phyloP scores from a whole-genome alignment of 228 moss, liverwort and hornwort genomes.

The Sphagnum magellanicum region DNA sequence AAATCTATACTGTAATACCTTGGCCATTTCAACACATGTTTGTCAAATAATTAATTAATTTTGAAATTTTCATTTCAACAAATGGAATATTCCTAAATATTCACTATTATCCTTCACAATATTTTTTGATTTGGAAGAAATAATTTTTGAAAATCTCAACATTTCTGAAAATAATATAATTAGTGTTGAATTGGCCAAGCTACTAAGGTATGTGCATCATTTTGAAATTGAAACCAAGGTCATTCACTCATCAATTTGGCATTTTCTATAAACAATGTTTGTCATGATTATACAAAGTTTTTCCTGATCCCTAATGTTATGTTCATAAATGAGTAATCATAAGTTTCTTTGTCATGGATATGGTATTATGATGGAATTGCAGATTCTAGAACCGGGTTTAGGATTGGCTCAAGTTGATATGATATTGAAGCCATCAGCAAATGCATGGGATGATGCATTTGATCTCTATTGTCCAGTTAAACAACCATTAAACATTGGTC shows the following conservation, averaged over 20 bases:
- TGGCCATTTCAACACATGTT: too few relatives aligned
- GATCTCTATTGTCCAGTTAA: conserved; percentile 26
- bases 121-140: too few relatives aligned
- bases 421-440: conserved; percentile 28
- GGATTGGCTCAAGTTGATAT: conserved; percentile 49
- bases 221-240: neutral
- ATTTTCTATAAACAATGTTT: neutral
- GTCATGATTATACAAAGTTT: neutral
- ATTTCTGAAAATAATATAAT: too few relatives aligned
- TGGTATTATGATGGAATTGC: neutral
- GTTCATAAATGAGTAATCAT: neutral
- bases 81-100: too few relatives aligned
- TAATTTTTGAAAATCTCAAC: too few relatives aligned
- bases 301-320: neutral
- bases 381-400: conserved; percentile 32
- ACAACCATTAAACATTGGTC: too few relatives aligned
- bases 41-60: too few relatives aligned
- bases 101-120: too few relatives aligned
- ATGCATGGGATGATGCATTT: conserved; percentile 51
- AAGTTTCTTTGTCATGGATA: neutral
- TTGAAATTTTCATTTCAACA: too few relatives aligned
- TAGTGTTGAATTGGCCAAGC: too few relatives aligned
- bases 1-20: too few relatives aligned
- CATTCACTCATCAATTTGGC: neutral
- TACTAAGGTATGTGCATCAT: too few relatives aligned